Base-by-base conservation (phyloP, 257 asterid genomes). In the Rhazya stricta region DNA sequence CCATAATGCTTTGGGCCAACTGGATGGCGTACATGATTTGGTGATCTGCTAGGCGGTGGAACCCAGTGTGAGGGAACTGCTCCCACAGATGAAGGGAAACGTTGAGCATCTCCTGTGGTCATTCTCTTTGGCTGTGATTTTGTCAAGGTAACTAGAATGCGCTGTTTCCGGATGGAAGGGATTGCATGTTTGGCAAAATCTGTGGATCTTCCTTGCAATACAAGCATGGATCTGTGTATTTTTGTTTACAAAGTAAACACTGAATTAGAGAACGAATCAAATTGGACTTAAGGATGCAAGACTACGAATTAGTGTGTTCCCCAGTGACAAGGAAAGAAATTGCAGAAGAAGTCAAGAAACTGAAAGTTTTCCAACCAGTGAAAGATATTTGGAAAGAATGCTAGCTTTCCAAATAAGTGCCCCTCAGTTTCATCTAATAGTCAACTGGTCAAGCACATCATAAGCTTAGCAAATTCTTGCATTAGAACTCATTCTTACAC, bases 191-290 rank as follows among this genome's bases (percentile, higher is more conserved):
- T 84, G 63, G 90, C 75, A 45, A 83, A 85, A 80, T 89, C 94
- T 25, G 94, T 61, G 5, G 96, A 88, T 77, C 80, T 85, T 79
- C 98, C 98, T 84, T 91, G 89, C 88, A 93, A 76, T 36, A 81
- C 80, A 68, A 91, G 91, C 84, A 86, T 23, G 29, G 96, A 89
- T 78, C 98, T 93, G 88, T 63, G 30, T 69, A 79, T 63, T 72
- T 77, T 63, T 51, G 50, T 46, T 50, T 11, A 30, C 70, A 68
- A 77, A 58, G 74, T 45, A 11, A 67, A 51, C 5, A 46, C 41
- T 15, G 19, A 42, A 61, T 69, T 69, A 48, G 25, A 42, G 25
- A 45, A 12, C 0, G 7, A 81, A 25, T n/a, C 42, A 60, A 57
- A 66, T 27, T 27, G 60, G 30, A 63, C 19, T n/a, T 36, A n/a